These are phyloP conservation scores for Melanogaster broomeanus DNA, from an alignment of 768 basidiomycete genomes.

Conservation along the genomic window DNA sequence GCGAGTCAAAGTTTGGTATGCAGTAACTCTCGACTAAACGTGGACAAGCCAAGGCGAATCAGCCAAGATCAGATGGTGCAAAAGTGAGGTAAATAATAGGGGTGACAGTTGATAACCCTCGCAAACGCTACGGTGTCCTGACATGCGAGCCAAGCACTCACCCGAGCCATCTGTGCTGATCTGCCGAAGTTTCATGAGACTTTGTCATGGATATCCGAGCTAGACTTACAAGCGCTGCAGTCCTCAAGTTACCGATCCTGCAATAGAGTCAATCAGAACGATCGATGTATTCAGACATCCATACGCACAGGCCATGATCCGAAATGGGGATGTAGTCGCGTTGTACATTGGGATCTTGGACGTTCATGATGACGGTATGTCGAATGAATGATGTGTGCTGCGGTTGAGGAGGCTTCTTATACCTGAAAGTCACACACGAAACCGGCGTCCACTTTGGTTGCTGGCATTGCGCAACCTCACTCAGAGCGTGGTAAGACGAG, in stretches of 20 bases:
- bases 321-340: slow-evolving; percentile 75
- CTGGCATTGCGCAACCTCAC: too few species aligned
- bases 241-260: slow-evolving; percentile 83
- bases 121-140: background rate
- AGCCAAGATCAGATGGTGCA: background rate
- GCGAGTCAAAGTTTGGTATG: slow-evolving; percentile 91
- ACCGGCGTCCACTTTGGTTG: too few species aligned
- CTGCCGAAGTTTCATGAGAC: slow-evolving; percentile 24
- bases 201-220: background rate
- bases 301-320: slow-evolving; percentile 74
- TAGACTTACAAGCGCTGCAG: slow-evolving; percentile 65
- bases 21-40: slow-evolving; percentile 85
- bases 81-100: background rate
- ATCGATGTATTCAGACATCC: background rate
- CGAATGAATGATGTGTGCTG: too few species aligned
- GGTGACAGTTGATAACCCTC: too few species aligned
- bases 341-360: slow-evolving; percentile 50
- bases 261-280: slow-evolving; percentile 13
- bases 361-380: slow-evolving; percentile 47
- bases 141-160: slow-evolving; percentile 34
- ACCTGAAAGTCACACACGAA: too few species aligned
- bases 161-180: slow-evolving; percentile 83
- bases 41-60: background rate
- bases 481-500: too few species aligned
- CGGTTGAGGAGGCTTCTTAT: too few species aligned